Base-by-base conservation (phyloP, 371 early-diverging fungal species). In the Gilbertella persicaria region DNA sequence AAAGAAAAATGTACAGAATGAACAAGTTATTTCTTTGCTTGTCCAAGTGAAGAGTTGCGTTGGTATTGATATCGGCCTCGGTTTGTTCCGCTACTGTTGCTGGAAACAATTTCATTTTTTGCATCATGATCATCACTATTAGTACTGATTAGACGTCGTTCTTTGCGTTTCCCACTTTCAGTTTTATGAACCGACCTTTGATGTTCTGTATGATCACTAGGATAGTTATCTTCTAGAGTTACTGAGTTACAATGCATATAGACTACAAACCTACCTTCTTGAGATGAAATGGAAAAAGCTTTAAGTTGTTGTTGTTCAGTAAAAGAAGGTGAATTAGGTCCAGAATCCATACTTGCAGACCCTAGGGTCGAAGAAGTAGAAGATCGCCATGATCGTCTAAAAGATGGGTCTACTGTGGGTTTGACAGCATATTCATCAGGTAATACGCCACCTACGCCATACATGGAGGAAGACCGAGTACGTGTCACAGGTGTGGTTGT, bases 111-210 rank as follows among this genome's bases (percentile, higher is more conserved):
- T 20, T 45, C 54, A 26, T 29, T 20, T 1, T 25, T 53, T 38
- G 44, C 9, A 36, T 17, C 24, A 36, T 47, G 21, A 10, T n/a
- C 4, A 21, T 38, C 23, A 25, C 35, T 24, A 48, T 17, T 21
- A 33, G 20, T 45, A 54, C 40, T 28, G 39, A 51, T 55, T 45
- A 55, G 53, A 29, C 40, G 50, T 35, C 46, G 49, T 16, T 40
- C 63, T 69, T 69, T 73, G 42, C 73, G 56, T 42, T 61, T 64
- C n/a, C 70, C 69, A 50, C 67, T 69, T 43, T 69, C 67, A 21
- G 73, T 69, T 57, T 61, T 68, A 23, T 62, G 49, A 50, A 64
- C 58, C 33, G 56, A 61, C 56, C 61, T 55, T 51, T 41, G 28
- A 49, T 26, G 25, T 38, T 33, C 10, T 20, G 21, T 46, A 21